phyloP scores from a whole-genome alignment of 2,329 filamentous ascomycete genomes.

The Ceratocystis colombiana region DNA sequence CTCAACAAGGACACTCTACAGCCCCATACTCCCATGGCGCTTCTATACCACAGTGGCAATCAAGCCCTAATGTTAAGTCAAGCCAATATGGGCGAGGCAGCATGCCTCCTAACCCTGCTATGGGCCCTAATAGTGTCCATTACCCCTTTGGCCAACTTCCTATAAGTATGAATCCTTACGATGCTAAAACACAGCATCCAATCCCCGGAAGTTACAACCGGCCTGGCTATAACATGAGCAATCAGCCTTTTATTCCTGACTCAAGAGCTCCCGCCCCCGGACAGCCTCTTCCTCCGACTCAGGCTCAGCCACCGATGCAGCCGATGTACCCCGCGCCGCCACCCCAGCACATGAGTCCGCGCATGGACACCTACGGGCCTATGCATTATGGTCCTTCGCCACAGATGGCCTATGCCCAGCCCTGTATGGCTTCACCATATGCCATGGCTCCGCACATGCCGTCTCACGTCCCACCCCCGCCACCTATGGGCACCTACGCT shows the following conservation, averaged over 20 bases:
- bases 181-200: constrained; percentile 57
- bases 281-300: neutral
- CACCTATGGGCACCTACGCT: constrained; percentile 42
- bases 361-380: constrained; percentile 38
- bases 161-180: constrained; percentile 56
- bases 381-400: constrained; percentile 39
- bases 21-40: constrained; percentile 2
- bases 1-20: constrained; percentile 7
- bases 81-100: constrained; percentile 30
- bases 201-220: constrained; percentile 76
- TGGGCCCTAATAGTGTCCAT: constrained; percentile 35
- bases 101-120: constrained; percentile 13
- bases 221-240: constrained; percentile 87
- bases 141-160: constrained; percentile 76
- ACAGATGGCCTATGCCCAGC: constrained; percentile 33
- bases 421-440: constrained; percentile 40
- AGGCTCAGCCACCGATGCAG: neutral
- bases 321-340: constrained; percentile 12
- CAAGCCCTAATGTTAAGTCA: constrained; percentile 31
- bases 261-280: constrained; percentile 34
- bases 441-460: constrained; percentile 39
- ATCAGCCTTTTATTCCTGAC: constrained; percentile 75
- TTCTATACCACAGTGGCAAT: constrained; percentile 35
- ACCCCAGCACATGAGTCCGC: constrained; percentile 45
- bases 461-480: constrained; percentile 28